Evolutionary conservation across 208 protist genomes (phyloP).

Genomic region (Lotmaria passim): DNA sequence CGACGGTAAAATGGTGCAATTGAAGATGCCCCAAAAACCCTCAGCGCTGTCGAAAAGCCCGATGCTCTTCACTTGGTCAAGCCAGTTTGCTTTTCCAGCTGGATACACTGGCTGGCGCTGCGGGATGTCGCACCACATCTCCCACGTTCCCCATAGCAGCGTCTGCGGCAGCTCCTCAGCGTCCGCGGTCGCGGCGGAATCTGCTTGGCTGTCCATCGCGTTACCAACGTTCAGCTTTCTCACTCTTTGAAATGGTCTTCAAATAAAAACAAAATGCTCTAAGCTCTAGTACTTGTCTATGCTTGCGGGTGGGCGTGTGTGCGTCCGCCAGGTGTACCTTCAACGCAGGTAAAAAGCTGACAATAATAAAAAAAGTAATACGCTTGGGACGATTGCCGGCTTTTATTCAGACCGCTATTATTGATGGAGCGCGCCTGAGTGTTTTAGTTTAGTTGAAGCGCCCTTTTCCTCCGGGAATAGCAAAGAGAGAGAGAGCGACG

Average conservation of each 20-base stretch:
- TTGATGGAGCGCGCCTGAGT: too few species aligned
- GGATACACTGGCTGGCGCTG: slow-evolving; percentile 19
- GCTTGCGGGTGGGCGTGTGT: neutral
- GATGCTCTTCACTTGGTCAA: slow-evolving; percentile 81
- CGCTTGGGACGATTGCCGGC: too few species aligned
- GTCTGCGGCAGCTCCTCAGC: slow-evolving; percentile 48
- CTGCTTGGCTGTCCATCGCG: slow-evolving; percentile 17
- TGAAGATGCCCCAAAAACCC: slow-evolving; percentile 84
- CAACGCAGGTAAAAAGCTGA: too few species aligned
- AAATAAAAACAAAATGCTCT: neutral
- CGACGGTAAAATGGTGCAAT: slow-evolving; percentile 79
- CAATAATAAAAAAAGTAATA: too few species aligned
- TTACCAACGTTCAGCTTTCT: too few species aligned
- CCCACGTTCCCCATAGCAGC: slow-evolving; percentile 91
- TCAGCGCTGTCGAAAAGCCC: slow-evolving; percentile 90
- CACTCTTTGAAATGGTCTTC: too few species aligned
- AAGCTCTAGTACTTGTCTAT: neutral
- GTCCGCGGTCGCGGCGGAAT: slow-evolving; percentile 12
- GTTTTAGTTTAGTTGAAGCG: too few species aligned
- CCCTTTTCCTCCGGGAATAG: too few species aligned
- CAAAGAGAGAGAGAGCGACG: too few species aligned
- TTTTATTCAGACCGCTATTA: too few species aligned
- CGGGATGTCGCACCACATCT: slow-evolving; percentile 86
- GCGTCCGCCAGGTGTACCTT: too few species aligned
- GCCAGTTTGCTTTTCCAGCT: slow-evolving; percentile 59